These are phyloP conservation scores for Pholiota adiposa DNA, from an alignment of 1,284 basidiomycete genomes.

Conservation along the genomic window DNA sequence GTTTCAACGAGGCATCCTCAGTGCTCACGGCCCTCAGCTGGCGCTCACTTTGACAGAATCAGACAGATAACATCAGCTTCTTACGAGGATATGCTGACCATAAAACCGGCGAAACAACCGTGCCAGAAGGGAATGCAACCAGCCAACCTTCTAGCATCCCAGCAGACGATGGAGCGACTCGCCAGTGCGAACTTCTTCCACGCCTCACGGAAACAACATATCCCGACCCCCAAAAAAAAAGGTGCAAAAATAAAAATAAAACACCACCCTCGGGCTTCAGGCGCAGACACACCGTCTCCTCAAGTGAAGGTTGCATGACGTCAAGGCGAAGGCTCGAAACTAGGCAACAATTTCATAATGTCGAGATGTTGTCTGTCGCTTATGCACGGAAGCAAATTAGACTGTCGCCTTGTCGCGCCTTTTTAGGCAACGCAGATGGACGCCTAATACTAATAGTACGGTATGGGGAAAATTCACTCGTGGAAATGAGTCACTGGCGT, in stretches of 20 bases:
- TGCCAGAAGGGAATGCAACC: background rate
- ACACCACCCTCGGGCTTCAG: background rate
- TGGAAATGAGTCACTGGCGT: background rate
- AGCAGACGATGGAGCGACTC: background rate
- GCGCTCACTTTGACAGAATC: no score
- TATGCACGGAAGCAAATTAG: conserved; percentile 14
- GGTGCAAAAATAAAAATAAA: background rate
- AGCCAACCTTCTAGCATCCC: background rate
- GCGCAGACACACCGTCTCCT: background rate
- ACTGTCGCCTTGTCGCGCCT: background rate
- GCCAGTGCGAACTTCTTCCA: background rate
- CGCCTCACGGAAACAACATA: background rate
- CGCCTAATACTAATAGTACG: background rate
- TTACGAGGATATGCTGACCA: background rate
- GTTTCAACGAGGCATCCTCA: no score
- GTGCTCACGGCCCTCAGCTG: no score
- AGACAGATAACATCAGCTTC: background rate
- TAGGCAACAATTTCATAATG: background rate
- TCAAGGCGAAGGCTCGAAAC: background rate
- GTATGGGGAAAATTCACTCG: background rate
- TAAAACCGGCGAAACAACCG: background rate
- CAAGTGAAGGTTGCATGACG: background rate
- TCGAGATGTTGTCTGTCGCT: background rate
- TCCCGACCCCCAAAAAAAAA: background rate
- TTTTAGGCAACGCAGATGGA: background rate